A percentile compares a stretch with the other conserved stretches of the same genome.
Conservation (phyloP, 805 yeast genomes). For the Lachancea sp. region DNA sequence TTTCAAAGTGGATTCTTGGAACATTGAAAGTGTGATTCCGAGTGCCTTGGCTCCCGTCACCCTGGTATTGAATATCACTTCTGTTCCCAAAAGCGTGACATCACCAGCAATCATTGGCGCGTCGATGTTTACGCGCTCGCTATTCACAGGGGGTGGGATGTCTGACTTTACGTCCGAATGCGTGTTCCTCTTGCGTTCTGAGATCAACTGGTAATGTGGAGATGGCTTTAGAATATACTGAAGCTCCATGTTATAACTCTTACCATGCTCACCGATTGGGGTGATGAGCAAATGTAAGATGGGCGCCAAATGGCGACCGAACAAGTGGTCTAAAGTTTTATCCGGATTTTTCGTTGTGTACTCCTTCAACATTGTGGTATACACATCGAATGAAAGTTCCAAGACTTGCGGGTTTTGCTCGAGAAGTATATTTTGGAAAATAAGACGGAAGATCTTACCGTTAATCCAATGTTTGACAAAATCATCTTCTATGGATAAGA, state of each 20-base stretch:
- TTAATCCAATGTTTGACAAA: constrained; percentile 66
- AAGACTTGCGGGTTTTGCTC: constrained; percentile 81
- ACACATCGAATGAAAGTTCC: constrained; percentile 55
- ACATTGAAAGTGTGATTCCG: constrained; percentile 56
- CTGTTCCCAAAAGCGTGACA: constrained; percentile 73
- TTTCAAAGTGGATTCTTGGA: constrained; percentile 36
- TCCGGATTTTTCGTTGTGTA: constrained; percentile 32
- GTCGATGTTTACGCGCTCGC: constrained; percentile 75
- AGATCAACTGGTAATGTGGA: constrained; percentile 29
- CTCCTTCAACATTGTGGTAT: constrained; percentile 48
- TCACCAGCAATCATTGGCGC: constrained; percentile 91
- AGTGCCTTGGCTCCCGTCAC: constrained; percentile 67
- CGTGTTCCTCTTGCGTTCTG: constrained; percentile 29
- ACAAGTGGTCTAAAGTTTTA: constrained; percentile 44
- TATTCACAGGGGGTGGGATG: constrained; percentile 47
- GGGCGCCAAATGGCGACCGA: constrained; percentile 53
- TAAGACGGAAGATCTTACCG: constrained; percentile 61
- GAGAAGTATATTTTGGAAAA: constrained; percentile 80
- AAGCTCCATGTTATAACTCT: constrained; percentile 77
- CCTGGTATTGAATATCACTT: constrained; percentile 67
- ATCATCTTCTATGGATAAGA: constrained; percentile 52
- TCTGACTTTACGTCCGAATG: constrained; percentile 22
- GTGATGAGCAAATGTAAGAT: constrained; percentile 70
- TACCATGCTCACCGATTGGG: constrained; percentile 90
- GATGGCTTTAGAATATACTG: constrained; percentile 74